A percentile compares a stretch with the other conserved stretches of the same genome.
Evolutionary conservation across 805 yeast genomes (phyloP).

Genomic region (Kregervanrija pseudodelftensis): DNA sequence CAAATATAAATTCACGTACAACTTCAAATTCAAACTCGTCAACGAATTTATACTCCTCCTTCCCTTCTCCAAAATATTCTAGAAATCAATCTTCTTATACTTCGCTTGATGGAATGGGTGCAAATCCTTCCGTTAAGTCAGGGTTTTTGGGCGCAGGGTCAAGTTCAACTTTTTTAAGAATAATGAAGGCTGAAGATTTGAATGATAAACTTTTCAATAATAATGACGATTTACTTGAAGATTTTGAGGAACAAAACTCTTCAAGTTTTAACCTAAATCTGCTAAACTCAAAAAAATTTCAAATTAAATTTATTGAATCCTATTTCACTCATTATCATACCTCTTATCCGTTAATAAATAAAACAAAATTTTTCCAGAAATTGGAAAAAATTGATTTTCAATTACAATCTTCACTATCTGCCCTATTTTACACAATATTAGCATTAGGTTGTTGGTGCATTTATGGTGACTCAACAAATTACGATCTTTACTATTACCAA

Average conservation of each 20-base stretch:
- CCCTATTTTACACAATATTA: conserved; percentile 47
- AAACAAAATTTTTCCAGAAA: conserved; percentile 38
- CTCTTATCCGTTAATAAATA: conserved; percentile 53
- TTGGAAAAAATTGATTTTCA: background rate
- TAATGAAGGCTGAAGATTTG: conserved; percentile 27
- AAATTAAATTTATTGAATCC: conserved; percentile 22
- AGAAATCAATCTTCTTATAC: conserved; percentile 3
- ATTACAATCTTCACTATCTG: conserved; percentile 33
- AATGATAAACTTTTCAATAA: conserved; percentile 17
- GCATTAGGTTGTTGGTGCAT: conserved; percentile 68
- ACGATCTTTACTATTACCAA: conserved; percentile 50
- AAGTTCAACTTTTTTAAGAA: conserved; percentile 41
- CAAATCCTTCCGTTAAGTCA: conserved; percentile 37
- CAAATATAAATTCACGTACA: conserved; percentile 1
- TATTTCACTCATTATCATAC: conserved; percentile 56
- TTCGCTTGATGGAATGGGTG: conserved; percentile 58
- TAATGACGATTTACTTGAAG: conserved; percentile 13
- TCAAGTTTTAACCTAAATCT: background rate
- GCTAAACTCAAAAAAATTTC: conserved; percentile 9
- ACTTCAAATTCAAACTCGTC: background rate
- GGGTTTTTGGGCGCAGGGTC: conserved; percentile 67
- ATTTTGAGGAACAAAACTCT: conserved; percentile 8
- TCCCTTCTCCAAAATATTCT: background rate
- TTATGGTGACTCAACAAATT: conserved; percentile 44
- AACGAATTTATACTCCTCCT: background rate